phyloP scores from a whole-genome alignment of 73 alveolate genomes.

The Stentor coeruleus region DNA sequence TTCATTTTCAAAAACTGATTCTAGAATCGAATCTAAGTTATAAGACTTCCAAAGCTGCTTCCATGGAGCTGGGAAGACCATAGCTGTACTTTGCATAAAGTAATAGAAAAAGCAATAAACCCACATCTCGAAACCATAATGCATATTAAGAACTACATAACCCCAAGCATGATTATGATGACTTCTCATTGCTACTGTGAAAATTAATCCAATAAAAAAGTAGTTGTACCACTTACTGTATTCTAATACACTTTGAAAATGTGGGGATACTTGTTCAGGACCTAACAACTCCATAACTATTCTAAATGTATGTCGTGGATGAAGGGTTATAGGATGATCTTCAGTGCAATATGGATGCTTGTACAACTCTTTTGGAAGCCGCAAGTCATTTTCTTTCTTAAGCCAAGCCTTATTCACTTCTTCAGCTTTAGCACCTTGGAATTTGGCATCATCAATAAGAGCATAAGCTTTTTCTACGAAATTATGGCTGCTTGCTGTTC shows the following conservation, averaged over 20 bases:
- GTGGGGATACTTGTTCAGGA: conserved; percentile 31
- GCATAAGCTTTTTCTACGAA: background rate
- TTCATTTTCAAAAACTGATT: background rate
- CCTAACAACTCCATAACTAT: conserved; percentile 2
- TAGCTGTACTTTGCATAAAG: background rate
- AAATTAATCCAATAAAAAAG: conserved; percentile 6
- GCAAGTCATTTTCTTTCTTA: conserved; percentile 9
- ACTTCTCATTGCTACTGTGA: conserved; percentile 16
- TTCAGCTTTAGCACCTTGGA: background rate
- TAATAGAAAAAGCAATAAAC: background rate
- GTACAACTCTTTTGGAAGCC: conserved; percentile 21
- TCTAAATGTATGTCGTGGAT: background rate
- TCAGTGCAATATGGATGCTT: conserved; percentile 33
- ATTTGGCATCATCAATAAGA: background rate
- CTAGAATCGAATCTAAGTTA: background rate
- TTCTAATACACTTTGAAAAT: conserved; percentile 3
- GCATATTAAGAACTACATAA: conserved; percentile 10
- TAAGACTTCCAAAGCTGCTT: conserved; percentile 12
- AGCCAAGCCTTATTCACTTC: conserved; percentile 19
- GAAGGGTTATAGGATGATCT: background rate
- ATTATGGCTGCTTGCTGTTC: background rate
- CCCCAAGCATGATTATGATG: conserved; percentile 28
- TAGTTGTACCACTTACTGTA: conserved; percentile 28
- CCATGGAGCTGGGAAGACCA: conserved; percentile 28
- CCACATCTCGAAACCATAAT: conserved; percentile 16